Evolutionary conservation across 1,284 basidiomycete genomes (phyloP), one percentile per base, ranked within the genome.

Genomic region (Leccinum fuscescens): DNA sequence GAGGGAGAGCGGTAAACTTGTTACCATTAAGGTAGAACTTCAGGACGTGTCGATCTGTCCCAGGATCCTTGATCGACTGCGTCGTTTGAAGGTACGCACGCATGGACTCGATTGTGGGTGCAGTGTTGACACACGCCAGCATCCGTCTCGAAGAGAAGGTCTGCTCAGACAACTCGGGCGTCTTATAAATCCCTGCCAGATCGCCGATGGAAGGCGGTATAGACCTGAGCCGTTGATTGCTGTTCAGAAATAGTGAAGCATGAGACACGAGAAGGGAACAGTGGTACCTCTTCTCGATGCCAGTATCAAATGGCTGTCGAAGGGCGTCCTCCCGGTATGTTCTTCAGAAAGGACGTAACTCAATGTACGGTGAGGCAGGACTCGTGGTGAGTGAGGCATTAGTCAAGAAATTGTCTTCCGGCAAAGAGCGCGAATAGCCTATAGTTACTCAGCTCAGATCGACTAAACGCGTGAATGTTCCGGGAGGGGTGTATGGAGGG

Each of bases 121-220:
- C 72, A 1, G 72, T 75, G 44, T 57, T 62, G 59, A 73, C 44
- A 17, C 72, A 68, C 33, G 56, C 44, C 20, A 64, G 2, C n/a
- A 8, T 8, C 8, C 71, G 24, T 24, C 24, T 24, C 24, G 24
- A 24, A 24, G 24, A 24, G 24, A 24, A 6, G 3, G 52, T 55
- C 33, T 73, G 73, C 55, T 72, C 73, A 3, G 73, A 69, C 2
- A 61, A 54, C 54, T 74, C 66, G 15, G 67, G 29, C 0, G 67
- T 72, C 7, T 72, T 74, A 59, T 75, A 75, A 57, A 72, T 73
- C 3, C 61, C 27, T 0, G 64, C 58, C 0, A 72, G 60, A 49
- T 72, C 71, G 8, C 60, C 59, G 12, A 72, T 63, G 11, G 68
- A 70, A 9, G 71, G 2, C 2, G 72, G 71, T 17, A 72, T 74